Percentiles rank a stretch among this genome's conserved stretches.
These are phyloP conservation scores for Leccinum longicurvipes DNA, from an alignment of 768 basidiomycete species.

Conservation along the genomic window DNA sequence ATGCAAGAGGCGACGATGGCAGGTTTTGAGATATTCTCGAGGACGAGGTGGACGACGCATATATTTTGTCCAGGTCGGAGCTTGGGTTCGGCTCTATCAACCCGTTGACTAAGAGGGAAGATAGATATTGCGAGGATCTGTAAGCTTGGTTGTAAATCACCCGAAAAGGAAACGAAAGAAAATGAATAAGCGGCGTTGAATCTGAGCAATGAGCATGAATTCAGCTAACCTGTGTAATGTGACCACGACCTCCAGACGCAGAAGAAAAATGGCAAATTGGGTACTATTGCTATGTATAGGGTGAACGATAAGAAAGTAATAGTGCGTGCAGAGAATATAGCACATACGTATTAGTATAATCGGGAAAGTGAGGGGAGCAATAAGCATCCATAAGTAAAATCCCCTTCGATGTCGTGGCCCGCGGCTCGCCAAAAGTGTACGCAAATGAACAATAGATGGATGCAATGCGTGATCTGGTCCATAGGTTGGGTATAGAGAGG, in stretches of 20 bases:
- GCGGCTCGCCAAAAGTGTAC: conserved; percentile 47
- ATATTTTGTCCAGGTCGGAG: conserved; percentile 54
- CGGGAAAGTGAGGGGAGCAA: conserved; percentile 72
- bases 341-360: conserved; percentile 72
- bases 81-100: conserved; percentile 56
- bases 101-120: conserved; percentile 52
- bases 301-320: conserved; percentile 2
- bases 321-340: background rate
- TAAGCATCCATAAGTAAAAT: conserved; percentile 60
- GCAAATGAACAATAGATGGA: conserved; percentile 46
- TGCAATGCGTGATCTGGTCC: conserved; percentile 17
- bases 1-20: conserved; percentile 7
- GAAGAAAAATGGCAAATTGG: conserved; percentile 84
- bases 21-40: conserved; percentile 6
- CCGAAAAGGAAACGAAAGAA: background rate
- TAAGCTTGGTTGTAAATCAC: conserved; percentile 43
- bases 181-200: background rate
- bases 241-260: conserved; percentile 84
- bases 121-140: conserved; percentile 66
- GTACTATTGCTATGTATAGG: conserved; percentile 60
- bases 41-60: conserved; percentile 33
- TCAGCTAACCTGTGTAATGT: conserved; percentile 64
- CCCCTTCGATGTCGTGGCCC: conserved; percentile 64
- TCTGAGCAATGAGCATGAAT: background rate
- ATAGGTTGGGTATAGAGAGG: conserved; percentile 50